phyloP scores from a whole-genome alignment of 2,329 filamentous ascomycete genomes.

The Paraconiothyrium brasiliense region DNA sequence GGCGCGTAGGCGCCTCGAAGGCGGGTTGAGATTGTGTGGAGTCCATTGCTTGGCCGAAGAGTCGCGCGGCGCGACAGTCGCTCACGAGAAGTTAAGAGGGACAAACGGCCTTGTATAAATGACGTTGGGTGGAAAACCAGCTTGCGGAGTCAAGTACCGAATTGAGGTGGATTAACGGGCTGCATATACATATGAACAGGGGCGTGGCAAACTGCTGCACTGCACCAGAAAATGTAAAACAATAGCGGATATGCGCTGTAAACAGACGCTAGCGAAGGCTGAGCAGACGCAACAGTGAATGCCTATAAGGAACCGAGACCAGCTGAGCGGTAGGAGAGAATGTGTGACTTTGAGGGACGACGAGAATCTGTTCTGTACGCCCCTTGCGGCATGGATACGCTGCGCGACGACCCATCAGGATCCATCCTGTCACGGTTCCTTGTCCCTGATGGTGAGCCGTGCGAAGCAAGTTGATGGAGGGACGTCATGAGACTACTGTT shows the following conservation, averaged over 20 bases:
- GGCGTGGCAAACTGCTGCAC: constrained; percentile 22
- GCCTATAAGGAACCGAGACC: neutral
- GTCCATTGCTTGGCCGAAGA: constrained; percentile 32
- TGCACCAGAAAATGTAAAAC: constrained; percentile 10
- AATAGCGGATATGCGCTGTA: constrained; percentile 21
- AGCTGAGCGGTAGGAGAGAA: constrained; percentile 11
- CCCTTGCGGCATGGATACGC: constrained; percentile 1
- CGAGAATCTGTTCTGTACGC: neutral
- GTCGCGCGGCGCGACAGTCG: constrained; percentile 23
- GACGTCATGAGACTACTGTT: constrained; percentile 44
- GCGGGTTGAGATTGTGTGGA: constrained; percentile 37
- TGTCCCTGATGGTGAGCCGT: constrained; percentile 19
- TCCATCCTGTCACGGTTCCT: constrained; percentile 12
- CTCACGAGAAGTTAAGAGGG: neutral
- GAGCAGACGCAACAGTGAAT: constrained; percentile 10
- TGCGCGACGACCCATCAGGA: neutral
- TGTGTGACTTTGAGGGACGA: constrained; percentile 8
- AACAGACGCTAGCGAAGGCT: constrained; percentile 22
- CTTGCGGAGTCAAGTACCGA: constrained; percentile 17
- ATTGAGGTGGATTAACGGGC: constrained; percentile 17
- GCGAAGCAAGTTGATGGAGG: constrained; percentile 15
- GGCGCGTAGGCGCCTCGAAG: constrained; percentile 27
- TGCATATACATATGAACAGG: constrained; percentile 27
- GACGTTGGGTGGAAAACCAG: constrained; percentile 35
- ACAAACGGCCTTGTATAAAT: constrained; percentile 24